Percentiles rank a stretch among this genome's conserved stretches.
Evolutionary conservation across 2,329 filamentous ascomycete genomes (phyloP).

Genomic region (Xylariaceae sp.): DNA sequence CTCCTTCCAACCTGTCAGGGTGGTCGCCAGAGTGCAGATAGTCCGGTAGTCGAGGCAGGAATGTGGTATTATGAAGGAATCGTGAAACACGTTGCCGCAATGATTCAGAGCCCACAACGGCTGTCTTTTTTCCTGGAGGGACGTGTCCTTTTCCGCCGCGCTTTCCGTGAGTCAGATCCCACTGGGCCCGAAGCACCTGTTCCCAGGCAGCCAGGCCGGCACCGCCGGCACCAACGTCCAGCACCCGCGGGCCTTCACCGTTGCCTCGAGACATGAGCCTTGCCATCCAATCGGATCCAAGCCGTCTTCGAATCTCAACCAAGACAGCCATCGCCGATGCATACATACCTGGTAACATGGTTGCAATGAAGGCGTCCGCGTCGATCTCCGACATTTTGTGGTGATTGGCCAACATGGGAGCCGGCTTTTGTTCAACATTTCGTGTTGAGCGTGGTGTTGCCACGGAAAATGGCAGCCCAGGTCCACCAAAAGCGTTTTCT

Average conservation of each 20-base stretch:
- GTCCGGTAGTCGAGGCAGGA: conserved; percentile 87
- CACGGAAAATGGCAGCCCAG: conserved; percentile 70
- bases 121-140: conserved; percentile 70
- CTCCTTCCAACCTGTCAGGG: conserved; percentile 56
- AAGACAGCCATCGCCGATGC: conserved; percentile 63
- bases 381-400: conserved; percentile 69
- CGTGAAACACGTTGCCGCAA: conserved; percentile 71
- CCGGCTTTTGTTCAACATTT: conserved; percentile 57
- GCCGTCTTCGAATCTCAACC: conserved; percentile 67
- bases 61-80: conserved; percentile 83
- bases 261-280: conserved; percentile 57
- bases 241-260: conserved; percentile 55
- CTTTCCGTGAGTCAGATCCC: conserved; percentile 61
- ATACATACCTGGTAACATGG: conserved; percentile 67
- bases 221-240: conserved; percentile 72
- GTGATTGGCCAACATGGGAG: conserved; percentile 61
- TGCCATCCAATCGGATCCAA: conserved; percentile 68
- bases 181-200: conserved; percentile 75
- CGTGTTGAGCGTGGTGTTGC: conserved; percentile 59
- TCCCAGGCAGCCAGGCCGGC: conserved; percentile 72
- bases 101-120: conserved; percentile 70
- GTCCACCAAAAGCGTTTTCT: conserved; percentile 71
- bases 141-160: conserved; percentile 35
- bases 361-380: conserved; percentile 67
- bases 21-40: conserved; percentile 65